Base-by-base conservation (phyloP, 352 stramenopile genomes). In the Phytophthora melonis region DNA sequence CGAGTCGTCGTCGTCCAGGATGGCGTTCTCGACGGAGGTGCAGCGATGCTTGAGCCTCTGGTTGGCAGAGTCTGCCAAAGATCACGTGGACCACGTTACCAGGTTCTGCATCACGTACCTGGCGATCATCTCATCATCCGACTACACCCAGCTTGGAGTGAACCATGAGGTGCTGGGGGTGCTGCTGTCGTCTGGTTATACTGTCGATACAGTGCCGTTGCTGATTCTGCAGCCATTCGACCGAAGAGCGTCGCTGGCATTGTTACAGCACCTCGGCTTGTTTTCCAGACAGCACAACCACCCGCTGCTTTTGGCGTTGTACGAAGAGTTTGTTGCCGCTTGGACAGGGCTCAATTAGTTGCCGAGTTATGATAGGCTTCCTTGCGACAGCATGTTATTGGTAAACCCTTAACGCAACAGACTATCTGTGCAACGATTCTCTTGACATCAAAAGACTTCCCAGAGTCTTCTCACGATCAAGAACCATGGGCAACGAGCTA, bases 141-240 rank as follows among this genome's bases (percentile, higher is more conserved):
- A n/a, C 39, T 47, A 19, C 13, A n/a, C 27, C 7, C 14, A 30
- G 34, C 57, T 55, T 30, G 18, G 45, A 3, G 25, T 69, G 14
- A 32, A 25, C 67, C 54, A 74, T 34, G n/a, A 74, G 4, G 59
- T 65, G 10, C 19, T 74, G 32, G 53, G 19, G 18, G 54, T 74
- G 5, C 30, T 74, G 59, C 13, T 74, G 41, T 69, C 59, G 9
- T 64, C 59, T 13, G 54, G 45, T 1, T 62, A 65, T 16, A 43
- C 52, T 1, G 30, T 74, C 9, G 60, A 74, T 19, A 34, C 25
- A 7, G 13, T 47, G 1, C 45, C 56, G 11, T 39, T 72, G 47
- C 21, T 63, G 19, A 13, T 73, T 3, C 18, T 58, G 16, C 58
- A 68, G 19, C 58, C 66, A 49, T 73, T 73, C 25, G 66, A 73